phyloP scores from a whole-genome alignment of 768 basidiomycete genomes.

The Russula brevipes region DNA sequence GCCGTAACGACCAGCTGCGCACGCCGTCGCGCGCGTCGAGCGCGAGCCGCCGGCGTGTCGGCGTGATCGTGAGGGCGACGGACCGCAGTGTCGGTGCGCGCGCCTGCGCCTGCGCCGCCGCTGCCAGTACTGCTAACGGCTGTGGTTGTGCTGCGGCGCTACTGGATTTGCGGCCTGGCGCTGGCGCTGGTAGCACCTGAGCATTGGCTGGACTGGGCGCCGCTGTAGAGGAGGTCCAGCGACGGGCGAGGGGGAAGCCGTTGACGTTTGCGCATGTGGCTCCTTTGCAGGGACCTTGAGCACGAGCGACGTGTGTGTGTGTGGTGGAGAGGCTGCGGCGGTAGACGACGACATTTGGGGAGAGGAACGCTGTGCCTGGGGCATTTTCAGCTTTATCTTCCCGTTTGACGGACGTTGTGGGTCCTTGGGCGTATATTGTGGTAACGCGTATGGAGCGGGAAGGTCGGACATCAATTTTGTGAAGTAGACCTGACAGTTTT shows the following conservation, averaged over 20 bases:
- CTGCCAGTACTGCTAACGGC: background rate
- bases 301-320: constrained; percentile 25
- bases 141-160: constrained; percentile 8
- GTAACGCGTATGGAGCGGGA: constrained; percentile 58
- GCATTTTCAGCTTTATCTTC: constrained; percentile 72
- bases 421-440: constrained; percentile 49
- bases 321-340: constrained; percentile 28
- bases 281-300: constrained; percentile 23
- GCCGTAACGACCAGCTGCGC: constrained; percentile 63
- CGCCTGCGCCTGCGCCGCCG: constrained; percentile 22
- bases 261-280: constrained; percentile 5
- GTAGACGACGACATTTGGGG: constrained; percentile 26
- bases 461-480: constrained; percentile 73
- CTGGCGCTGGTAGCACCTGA: constrained; percentile 23
- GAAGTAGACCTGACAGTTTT: constrained; percentile 55
- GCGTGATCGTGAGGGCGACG: constrained; percentile 35
- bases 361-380: constrained; percentile 38
- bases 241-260: constrained; percentile 27
- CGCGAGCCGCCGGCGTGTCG: constrained; percentile 50
- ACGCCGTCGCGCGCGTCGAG: constrained; percentile 70
- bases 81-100: constrained; percentile 26
- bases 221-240: constrained; percentile 23
- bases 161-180: constrained; percentile 14
- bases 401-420: constrained; percentile 35
- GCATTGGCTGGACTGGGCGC: constrained; percentile 13